A percentile compares a stretch with the other conserved stretches of the same genome.
Conservation (phyloP, 371 early-diverging fungal species). For the Mortierella sp. region DNA sequence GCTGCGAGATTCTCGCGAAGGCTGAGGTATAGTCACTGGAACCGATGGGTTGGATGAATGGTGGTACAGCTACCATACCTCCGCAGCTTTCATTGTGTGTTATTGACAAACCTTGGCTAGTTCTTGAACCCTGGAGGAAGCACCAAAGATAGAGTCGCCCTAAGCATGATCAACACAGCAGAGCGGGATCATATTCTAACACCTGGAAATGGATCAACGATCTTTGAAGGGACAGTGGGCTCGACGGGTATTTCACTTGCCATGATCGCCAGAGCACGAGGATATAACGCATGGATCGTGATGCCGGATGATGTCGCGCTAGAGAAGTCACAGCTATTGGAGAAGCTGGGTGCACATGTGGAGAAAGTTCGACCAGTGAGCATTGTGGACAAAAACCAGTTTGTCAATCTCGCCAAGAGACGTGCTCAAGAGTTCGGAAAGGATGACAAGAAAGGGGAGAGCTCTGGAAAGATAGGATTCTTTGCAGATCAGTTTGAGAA, state of each 20-base stretch:
- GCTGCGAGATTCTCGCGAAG: slow-evolving; percentile 82
- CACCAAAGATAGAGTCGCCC: slow-evolving; percentile 93
- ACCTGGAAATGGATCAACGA: slow-evolving; percentile 75
- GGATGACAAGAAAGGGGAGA: slow-evolving; percentile 31
- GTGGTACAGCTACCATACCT: too few relatives aligned
- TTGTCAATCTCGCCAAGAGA: slow-evolving; percentile 87
- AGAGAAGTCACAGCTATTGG: slow-evolving; percentile 90
- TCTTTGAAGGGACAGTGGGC: slow-evolving; percentile 96
- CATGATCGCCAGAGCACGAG: slow-evolving; percentile 84
- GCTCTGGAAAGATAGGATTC: slow-evolving; percentile 61
- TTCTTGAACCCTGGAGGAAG: slow-evolving; percentile 95
- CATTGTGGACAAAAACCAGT: slow-evolving; percentile 92
- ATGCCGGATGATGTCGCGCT: slow-evolving; percentile 95
- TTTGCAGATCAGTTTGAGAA: slow-evolving; percentile 98
- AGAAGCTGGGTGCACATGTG: slow-evolving; percentile 88
- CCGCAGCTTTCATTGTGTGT: too few relatives aligned
- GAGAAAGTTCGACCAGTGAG: slow-evolving; percentile 93
- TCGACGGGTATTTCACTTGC: slow-evolving; percentile 89
- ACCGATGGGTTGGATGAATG: not conserved
- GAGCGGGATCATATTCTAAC: slow-evolving; percentile 72
- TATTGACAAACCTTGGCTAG: slow-evolving; percentile 53
- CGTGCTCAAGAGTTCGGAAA: slow-evolving; percentile 76
- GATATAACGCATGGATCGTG: slow-evolving; percentile 92
- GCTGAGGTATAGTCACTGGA: slow-evolving; percentile 58
- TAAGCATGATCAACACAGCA: slow-evolving; percentile 84